Conservation (phyloP, 140 eudicot genomes). For the Oenanthe javanica region DNA sequence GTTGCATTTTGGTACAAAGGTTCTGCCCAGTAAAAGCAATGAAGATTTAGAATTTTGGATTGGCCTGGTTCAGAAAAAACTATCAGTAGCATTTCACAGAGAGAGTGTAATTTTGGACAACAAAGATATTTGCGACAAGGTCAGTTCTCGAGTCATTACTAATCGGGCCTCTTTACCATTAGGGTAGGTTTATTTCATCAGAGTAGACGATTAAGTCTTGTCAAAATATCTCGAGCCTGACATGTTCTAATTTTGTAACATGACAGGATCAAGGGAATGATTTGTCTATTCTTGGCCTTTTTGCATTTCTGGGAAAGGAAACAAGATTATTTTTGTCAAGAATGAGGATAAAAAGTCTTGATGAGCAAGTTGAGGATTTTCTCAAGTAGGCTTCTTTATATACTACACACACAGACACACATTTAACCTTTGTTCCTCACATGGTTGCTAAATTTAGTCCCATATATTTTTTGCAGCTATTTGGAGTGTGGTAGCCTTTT, state of each 20-base stretch:
- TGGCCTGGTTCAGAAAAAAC: constrained; percentile 58
- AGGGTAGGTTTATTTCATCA: background rate
- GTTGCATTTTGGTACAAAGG: constrained; percentile 59
- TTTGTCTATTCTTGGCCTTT: constrained; percentile 71
- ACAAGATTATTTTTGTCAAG: constrained; percentile 61
- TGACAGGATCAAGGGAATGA: constrained; percentile 40
- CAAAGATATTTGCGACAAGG: constrained; percentile 36
- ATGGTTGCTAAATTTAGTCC: background rate
- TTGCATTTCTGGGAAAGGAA: constrained; percentile 73
- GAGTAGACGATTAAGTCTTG: background rate
- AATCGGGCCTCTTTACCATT: background rate
- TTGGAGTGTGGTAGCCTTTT: constrained; percentile 74
- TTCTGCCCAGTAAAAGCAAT: constrained; percentile 52
- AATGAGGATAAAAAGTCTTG: constrained; percentile 56
- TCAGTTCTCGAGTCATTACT: constrained; percentile 15
- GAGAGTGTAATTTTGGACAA: constrained; percentile 51
- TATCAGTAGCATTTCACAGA: constrained; percentile 52
- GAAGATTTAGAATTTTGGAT: constrained; percentile 79
- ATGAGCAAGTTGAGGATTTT: constrained; percentile 58
- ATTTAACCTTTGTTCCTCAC: background rate
- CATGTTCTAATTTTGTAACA: background rate
- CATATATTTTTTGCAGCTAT: constrained; percentile 37
- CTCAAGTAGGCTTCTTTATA: constrained; percentile 42
- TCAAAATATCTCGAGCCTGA: background rate
- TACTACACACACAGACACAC: background rate